Base-by-base conservation (phyloP, 176 grass and related monocot species). In the Panicum miliaceum region DNA sequence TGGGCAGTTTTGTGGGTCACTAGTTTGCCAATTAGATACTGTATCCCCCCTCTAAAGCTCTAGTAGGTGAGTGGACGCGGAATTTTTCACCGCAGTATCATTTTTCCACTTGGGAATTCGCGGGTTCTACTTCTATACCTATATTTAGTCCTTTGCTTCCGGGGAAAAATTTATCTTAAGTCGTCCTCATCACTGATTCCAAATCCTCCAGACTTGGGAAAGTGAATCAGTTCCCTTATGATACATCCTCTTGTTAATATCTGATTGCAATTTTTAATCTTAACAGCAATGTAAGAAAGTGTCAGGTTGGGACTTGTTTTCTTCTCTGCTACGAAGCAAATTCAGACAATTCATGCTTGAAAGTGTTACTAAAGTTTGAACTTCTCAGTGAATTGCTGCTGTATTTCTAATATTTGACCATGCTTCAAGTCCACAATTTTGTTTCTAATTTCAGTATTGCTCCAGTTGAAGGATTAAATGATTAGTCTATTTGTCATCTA, bases 91-190 rank as follows among this genome's bases (percentile, higher is more conserved):
- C 6, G 10, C 70, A 67, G 48, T 15, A 68, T 13, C 7, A 23
- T 41, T 79, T 78, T 27, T 48, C 27, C 52, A 27, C 23, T 14
- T 37, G 29, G 64, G 11, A 57, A 7, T 69, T 69, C 43, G 23
- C 2, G 23, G 37, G 29, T 68, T 67, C 13, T 60, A n/a, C 29
- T 10, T 18, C 20, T 76, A 50, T 76, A 29, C 29, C 15, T 18
- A 26, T 76, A 50, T 76, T 76, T 76, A 38, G 56, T 47, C 23
- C 6, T 75, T 82, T 43, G 20, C 18, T 69, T 41, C 14, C 4
- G 47, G 50, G 47, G 13, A 3, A 13, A 12, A 23, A 57, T 1
- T 7, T 14, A n/a, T 34, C 48, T 37, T 69, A 45, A 12, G 5
- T 70, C 12, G 25, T 70, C 40, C 12, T 13, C 41, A 2, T 75